phyloP scores from a whole-genome alignment of 2,329 filamentous ascomycete species.

The Fusarium zealandicum region DNA sequence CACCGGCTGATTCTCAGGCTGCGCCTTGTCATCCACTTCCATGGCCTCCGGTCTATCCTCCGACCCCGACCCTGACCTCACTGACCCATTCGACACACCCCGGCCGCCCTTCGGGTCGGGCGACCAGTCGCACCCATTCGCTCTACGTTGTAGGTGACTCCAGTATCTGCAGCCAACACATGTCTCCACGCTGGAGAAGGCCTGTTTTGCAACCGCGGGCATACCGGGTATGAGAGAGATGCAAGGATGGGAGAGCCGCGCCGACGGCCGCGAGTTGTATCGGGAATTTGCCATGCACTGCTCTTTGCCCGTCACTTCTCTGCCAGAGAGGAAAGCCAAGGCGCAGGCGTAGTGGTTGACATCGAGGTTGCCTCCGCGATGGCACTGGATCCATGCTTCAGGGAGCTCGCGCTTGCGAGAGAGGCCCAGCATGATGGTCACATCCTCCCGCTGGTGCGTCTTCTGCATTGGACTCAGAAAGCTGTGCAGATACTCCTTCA shows the following conservation, averaged over 20 bases:
- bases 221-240: conserved; percentile 38
- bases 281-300: conserved; percentile 26
- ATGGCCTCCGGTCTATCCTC: conserved; percentile 5
- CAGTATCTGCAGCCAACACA: conserved; percentile 47
- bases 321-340: conserved; percentile 45
- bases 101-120: not conserved
- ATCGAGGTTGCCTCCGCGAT: conserved; percentile 33
- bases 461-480: conserved; percentile 33
- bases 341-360: conserved; percentile 40
- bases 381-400: conserved; percentile 34
- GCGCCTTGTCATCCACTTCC: conserved; percentile 9
- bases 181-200: conserved; percentile 30
- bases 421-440: conserved; percentile 34
- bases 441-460: conserved; percentile 33
- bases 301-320: conserved; percentile 30
- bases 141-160: conserved; percentile 32
- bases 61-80: conserved; percentile 2
- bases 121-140: conserved; percentile 41
- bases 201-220: conserved; percentile 17
- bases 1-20: not conserved
- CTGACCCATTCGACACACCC: not conserved
- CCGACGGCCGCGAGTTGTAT: conserved; percentile 1
- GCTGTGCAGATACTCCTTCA: conserved; percentile 35
- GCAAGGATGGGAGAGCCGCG: conserved; percentile 40
- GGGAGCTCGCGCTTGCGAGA: conserved; percentile 40